Evolutionary conservation across 1,284 basidiomycete species (phyloP).

Genomic region (Trichosporon coremiiforme): DNA sequence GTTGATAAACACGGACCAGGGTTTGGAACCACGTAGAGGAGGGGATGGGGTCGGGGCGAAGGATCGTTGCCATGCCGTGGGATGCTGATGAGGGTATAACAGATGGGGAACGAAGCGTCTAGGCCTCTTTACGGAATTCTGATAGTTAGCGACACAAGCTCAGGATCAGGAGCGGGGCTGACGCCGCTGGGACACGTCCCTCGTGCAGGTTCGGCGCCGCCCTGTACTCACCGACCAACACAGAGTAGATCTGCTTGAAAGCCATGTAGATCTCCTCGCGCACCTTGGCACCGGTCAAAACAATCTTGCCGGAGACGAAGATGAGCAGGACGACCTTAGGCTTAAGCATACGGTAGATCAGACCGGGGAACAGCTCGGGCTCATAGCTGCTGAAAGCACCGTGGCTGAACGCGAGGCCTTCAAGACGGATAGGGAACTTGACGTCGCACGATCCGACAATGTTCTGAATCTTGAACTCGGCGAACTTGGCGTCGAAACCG

Average conservation of each 20-base stretch:
- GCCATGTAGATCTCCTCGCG: slow-evolving; percentile 99
- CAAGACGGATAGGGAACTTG: slow-evolving; percentile 97
- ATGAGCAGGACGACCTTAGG: slow-evolving; percentile 98
- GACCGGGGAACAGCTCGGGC: slow-evolving; percentile 97
- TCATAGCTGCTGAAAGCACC: slow-evolving; percentile 98
- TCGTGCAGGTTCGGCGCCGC: background rate
- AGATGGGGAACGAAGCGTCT: slow-evolving; percentile 23
- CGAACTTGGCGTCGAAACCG: slow-evolving; percentile 98
- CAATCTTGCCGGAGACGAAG: slow-evolving; percentile 99
- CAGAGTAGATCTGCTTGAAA: slow-evolving; percentile 98
- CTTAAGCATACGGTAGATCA: slow-evolving; percentile 99
- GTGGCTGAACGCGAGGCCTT: slow-evolving; percentile 97
- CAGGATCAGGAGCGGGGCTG: background rate
- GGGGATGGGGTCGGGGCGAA: slow-evolving; percentile 5
- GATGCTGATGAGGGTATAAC: slow-evolving; percentile 15
- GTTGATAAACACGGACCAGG: slow-evolving; percentile 10
- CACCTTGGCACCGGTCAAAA: slow-evolving; percentile 98
- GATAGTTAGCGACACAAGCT: slow-evolving; percentile 26
- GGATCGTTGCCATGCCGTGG: slow-evolving; percentile 15
- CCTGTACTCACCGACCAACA: slow-evolving; percentile 62
- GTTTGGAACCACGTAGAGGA: background rate
- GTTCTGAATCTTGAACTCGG: slow-evolving; percentile 99
- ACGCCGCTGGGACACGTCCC: background rate
- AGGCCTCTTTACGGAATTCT: slow-evolving; percentile 53
- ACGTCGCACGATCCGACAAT: slow-evolving; percentile 99